These are phyloP conservation scores for Parastagonospora avenae DNA, from an alignment of 2,329 filamentous ascomycete genomes.

Conservation along the genomic window DNA sequence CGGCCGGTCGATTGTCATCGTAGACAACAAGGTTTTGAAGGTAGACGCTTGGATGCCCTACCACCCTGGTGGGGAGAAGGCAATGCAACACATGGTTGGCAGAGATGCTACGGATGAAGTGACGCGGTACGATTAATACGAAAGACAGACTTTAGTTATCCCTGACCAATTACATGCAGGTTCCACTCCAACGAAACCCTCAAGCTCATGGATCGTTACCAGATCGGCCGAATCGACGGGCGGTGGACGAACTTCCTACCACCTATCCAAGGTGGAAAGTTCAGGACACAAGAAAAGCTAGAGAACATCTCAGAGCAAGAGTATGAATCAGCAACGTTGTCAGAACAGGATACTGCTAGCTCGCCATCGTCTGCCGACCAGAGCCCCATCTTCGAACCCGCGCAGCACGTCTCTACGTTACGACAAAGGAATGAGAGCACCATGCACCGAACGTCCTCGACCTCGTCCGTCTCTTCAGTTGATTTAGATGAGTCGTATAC, in stretches of 20 bases:
- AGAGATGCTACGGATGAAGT: constrained; percentile 95
- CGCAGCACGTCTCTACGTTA: constrained; percentile 45
- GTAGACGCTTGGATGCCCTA: constrained; percentile 87
- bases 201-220: constrained; percentile 77
- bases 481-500: constrained; percentile 46
- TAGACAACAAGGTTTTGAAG: constrained; percentile 81
- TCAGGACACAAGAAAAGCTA: constrained; percentile 60
- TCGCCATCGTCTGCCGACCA: constrained; percentile 59
- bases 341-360: constrained; percentile 33
- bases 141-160: not conserved
- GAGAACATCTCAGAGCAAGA: constrained; percentile 43
- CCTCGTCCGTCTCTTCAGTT: constrained; percentile 64
- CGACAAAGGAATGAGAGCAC: constrained; percentile 47
- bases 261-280: constrained; percentile 87
- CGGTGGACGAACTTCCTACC: constrained; percentile 87
- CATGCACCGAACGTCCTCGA: constrained; percentile 54
- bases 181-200: constrained; percentile 82
- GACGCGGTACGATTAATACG: constrained; percentile 68
- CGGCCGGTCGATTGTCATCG: constrained; percentile 78
- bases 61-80: constrained; percentile 89
- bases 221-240: constrained; percentile 81
- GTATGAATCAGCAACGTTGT: constrained; percentile 21
- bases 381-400: constrained; percentile 64
- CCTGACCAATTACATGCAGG: constrained; percentile 51
- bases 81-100: constrained; percentile 91